Percentiles rank a stretch among this genome's conserved stretches.
Conservation (phyloP, 2,329 filamentous ascomycete genomes). For the Elsinoe australis region DNA sequence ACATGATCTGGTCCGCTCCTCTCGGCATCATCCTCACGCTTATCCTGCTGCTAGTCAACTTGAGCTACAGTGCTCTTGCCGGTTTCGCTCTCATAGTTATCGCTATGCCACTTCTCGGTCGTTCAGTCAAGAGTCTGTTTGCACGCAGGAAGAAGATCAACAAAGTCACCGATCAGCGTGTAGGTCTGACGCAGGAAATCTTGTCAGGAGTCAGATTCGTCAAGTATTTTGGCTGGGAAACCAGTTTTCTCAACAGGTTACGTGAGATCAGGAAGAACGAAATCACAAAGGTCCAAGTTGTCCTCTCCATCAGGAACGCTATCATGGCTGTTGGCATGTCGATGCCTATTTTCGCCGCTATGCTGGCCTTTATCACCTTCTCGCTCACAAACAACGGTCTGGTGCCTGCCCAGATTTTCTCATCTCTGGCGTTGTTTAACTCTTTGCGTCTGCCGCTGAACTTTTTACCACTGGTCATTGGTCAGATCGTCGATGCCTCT, state of each 20-base stretch:
- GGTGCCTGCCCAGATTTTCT: conserved; percentile 74
- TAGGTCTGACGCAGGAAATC: conserved; percentile 87
- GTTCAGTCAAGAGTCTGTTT: conserved; percentile 70
- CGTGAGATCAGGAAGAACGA: conserved; percentile 66
- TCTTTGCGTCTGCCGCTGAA: conserved; percentile 84
- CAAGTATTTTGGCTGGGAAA: conserved; percentile 95
- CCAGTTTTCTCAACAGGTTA: conserved; percentile 70
- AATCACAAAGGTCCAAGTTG: conserved; percentile 72
- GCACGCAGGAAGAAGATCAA: conserved; percentile 72
- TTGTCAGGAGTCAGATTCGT: conserved; percentile 86
- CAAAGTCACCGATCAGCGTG: conserved; percentile 86
- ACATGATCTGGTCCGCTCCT: conserved; percentile 83
- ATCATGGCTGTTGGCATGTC: conserved; percentile 80
- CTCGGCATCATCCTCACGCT: conserved; percentile 71
- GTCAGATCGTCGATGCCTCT: conserved; percentile 83
- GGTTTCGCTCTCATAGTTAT: conserved; percentile 78
- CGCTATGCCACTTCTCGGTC: conserved; percentile 68
- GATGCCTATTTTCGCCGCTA: conserved; percentile 86
- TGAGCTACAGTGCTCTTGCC: conserved; percentile 82
- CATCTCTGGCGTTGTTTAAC: conserved; percentile 89
- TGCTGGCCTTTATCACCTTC: conserved; percentile 85
- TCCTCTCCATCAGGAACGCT: conserved; percentile 75
- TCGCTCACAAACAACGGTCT: conserved; percentile 58
- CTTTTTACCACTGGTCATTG: conserved; percentile 76
- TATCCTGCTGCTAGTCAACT: conserved; percentile 71